These are phyloP conservation scores for Torulaspora pretoriensis DNA, from an alignment of 1,139 yeast genomes.

Conservation along the genomic window DNA sequence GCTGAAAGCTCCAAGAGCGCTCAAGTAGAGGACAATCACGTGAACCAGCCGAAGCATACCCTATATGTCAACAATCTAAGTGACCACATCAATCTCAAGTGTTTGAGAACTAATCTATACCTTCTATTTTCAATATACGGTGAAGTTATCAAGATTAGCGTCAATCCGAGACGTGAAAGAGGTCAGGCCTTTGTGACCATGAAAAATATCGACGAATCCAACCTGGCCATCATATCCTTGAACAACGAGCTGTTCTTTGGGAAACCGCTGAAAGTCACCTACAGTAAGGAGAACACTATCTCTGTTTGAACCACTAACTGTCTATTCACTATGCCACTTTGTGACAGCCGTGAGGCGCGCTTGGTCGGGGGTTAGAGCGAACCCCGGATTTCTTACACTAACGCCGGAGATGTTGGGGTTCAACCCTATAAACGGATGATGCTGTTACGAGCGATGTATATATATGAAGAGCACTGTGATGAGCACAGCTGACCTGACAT, in stretches of 20 bases:
- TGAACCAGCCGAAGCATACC: conserved; percentile 24
- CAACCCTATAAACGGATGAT: neutral
- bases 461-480: neutral
- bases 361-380: neutral
- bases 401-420: neutral
- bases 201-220: conserved; percentile 32
- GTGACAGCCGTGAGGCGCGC: neutral
- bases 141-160: conserved; percentile 30
- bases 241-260: conserved; percentile 30
- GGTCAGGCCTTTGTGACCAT: conserved; percentile 34
- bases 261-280: conserved; percentile 24
- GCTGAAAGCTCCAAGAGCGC: neutral
- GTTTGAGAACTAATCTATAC: conserved; percentile 28
- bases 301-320: conserved; percentile 4
- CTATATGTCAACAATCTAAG: conserved; percentile 29
- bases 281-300: conserved; percentile 22
- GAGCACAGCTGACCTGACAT: neutral
- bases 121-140: conserved; percentile 33
- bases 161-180: conserved; percentile 22
- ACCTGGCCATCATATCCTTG: conserved; percentile 28
- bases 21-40: neutral
- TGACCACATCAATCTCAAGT: conserved; percentile 22
- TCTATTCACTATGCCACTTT: neutral
- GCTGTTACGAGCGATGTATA: neutral
- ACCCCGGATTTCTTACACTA: neutral